Conservation (phyloP, 805 yeast genomes). For the Pichia californica region DNA sequence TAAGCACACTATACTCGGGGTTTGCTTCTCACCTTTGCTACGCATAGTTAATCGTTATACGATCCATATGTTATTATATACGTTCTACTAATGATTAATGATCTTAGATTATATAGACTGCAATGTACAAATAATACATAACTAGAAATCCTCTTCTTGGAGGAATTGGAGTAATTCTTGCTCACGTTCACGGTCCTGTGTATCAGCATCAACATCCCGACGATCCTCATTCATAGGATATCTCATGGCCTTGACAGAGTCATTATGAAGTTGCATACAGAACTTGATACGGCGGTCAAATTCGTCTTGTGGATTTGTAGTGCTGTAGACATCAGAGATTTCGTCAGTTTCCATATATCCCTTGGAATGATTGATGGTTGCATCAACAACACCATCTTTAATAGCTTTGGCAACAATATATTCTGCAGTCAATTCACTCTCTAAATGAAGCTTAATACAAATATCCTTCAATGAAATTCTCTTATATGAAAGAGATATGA, state of each 20-base stretch:
- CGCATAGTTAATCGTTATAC: too few species aligned
- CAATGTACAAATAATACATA: too few species aligned
- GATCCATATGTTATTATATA: too few species aligned
- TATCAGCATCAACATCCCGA: constrained; percentile 42
- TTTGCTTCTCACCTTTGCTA: not conserved
- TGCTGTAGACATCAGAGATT: constrained; percentile 77
- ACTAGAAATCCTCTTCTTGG: constrained; percentile 43
- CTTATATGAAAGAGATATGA: constrained; percentile 85
- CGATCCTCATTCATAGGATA: constrained; percentile 62
- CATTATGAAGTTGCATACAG: constrained; percentile 85
- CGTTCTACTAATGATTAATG: not conserved
- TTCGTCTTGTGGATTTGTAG: constrained; percentile 77
- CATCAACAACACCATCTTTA: constrained; percentile 96
- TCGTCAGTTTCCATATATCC: constrained; percentile 92
- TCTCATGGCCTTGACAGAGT: constrained; percentile 90
- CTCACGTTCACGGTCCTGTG: constrained; percentile 52
- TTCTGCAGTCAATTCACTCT: constrained; percentile 93
- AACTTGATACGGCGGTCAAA: constrained; percentile 92
- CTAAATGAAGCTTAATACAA: constrained; percentile 85
- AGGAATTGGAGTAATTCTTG: constrained; percentile 33
- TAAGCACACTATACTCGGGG: not conserved
- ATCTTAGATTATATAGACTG: too few species aligned
- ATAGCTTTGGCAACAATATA: constrained; percentile 95
- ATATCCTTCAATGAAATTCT: constrained; percentile 88
- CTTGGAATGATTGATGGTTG: constrained; percentile 80